Evolutionary conservation across 441 rosid species (phyloP).

Genomic region (Isatis lusitanica): DNA sequence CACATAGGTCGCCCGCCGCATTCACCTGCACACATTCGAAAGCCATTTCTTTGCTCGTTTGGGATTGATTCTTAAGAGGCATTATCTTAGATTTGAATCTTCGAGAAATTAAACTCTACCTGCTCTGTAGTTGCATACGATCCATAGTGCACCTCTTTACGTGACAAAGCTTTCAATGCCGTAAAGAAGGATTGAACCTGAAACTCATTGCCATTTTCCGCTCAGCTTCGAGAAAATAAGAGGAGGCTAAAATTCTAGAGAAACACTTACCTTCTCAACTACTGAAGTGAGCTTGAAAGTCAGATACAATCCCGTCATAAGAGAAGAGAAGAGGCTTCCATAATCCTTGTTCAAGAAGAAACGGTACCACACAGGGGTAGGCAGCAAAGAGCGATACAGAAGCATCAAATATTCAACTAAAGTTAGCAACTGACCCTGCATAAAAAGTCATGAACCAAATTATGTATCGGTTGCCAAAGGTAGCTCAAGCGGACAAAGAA

Average conservation of each 20-base stretch:
- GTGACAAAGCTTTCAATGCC: slow-evolving; percentile 53
- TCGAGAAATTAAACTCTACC: slow-evolving; percentile 33
- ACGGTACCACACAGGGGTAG: slow-evolving; percentile 74
- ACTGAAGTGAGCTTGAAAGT: slow-evolving; percentile 69
- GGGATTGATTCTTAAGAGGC: slow-evolving; percentile 12
- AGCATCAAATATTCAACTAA: slow-evolving; percentile 58
- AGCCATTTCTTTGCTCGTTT: slow-evolving; percentile 21
- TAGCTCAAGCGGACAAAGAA: neutral
- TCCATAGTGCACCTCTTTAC: slow-evolving; percentile 67
- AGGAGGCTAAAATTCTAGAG: slow-evolving; percentile 4
- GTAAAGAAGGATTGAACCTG: slow-evolving; percentile 63
- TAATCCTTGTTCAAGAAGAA: slow-evolving; percentile 68
- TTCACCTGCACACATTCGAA: slow-evolving; percentile 44
- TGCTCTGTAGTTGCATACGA: slow-evolving; percentile 62
- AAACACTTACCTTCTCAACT: slow-evolving; percentile 53
- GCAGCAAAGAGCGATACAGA: slow-evolving; percentile 61
- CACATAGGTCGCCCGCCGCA: slow-evolving; percentile 64
- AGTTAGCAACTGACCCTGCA: slow-evolving; percentile 67
- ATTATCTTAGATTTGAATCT: slow-evolving; percentile 3
- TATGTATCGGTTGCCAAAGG: slow-evolving; percentile 14
- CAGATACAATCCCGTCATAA: slow-evolving; percentile 63
- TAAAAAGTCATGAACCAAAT: neutral
- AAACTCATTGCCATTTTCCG: slow-evolving; percentile 8
- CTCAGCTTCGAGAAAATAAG: slow-evolving; percentile 9
- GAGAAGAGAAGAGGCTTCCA: slow-evolving; percentile 69